Evolutionary conservation across 2,329 filamentous ascomycete genomes (phyloP).

Genomic region (Hymenoscyphus repandus): DNA sequence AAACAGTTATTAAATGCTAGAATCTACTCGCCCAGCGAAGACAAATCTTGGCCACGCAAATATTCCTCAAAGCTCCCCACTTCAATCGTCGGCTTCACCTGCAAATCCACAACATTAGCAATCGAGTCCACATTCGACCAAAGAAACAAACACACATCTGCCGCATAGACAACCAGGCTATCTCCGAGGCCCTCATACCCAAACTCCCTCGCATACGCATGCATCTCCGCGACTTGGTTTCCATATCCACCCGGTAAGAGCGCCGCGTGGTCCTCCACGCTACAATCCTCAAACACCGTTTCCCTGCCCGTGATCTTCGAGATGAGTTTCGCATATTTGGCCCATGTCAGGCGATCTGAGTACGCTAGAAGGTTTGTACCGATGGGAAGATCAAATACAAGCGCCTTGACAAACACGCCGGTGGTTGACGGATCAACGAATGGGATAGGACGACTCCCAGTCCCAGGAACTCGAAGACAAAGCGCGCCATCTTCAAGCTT

Average conservation of each 20-base stretch:
- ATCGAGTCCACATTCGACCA: no score
- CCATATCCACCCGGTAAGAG: conserved; percentile 21
- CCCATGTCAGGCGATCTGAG: conserved; percentile 13
- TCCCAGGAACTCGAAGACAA: conserved; percentile 9
- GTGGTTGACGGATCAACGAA: conserved; percentile 26
- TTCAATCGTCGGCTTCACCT: no score
- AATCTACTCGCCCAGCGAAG: no score
- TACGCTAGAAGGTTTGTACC: conserved; percentile 21
- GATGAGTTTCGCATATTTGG: conserved; percentile 18
- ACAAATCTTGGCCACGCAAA: no score
- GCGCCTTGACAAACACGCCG: conserved; percentile 28
- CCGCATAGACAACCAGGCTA: not conserved
- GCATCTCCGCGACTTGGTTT: conserved; percentile 33
- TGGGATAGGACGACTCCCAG: conserved; percentile 15
- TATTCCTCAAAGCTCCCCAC: no score
- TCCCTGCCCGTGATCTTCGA: conserved; percentile 10
- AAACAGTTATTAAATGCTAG: no score
- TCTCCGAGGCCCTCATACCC: conserved; percentile 31
- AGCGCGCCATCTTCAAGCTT: conserved; percentile 16
- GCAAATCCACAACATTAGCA: not conserved
- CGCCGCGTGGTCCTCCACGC: conserved; percentile 20
- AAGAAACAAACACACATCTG: not conserved
- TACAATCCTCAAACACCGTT: conserved; percentile 14
- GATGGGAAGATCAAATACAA: conserved; percentile 22
- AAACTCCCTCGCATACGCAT: conserved; percentile 23